phyloP scores from a whole-genome alignment of 345 rosid genomes.

The Clarkia xantiana region DNA sequence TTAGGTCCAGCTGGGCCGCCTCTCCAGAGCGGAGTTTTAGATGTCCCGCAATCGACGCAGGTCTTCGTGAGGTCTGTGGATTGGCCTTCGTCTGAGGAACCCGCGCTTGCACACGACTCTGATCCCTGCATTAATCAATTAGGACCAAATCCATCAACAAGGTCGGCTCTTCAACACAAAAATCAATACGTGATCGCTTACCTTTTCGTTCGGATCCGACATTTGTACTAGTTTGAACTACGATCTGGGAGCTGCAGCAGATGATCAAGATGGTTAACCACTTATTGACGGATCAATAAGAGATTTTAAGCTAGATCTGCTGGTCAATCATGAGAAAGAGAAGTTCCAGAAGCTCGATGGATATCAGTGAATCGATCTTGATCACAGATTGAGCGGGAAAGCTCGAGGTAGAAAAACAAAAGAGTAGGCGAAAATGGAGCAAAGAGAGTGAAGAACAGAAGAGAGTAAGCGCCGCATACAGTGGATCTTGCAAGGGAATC shows the following conservation, averaged over 20 bases:
- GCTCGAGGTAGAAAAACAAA: too few relatives aligned
- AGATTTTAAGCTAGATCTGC: too few relatives aligned
- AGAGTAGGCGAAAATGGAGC: too few relatives aligned
- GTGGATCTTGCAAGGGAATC: too few relatives aligned
- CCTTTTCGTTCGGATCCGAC: conserved; percentile 17
- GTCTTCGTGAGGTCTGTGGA: conserved; percentile 20
- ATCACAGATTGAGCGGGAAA: too few relatives aligned
- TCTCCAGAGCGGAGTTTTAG: conserved; percentile 42
- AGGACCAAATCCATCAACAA: conserved; percentile 1
- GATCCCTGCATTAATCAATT: conserved; percentile 7
- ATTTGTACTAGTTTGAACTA: not conserved
- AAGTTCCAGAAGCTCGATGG: too few relatives aligned
- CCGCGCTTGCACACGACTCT: conserved; percentile 6
- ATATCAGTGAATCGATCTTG: too few relatives aligned
- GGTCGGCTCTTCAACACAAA: not conserved
- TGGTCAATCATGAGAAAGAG: too few relatives aligned
- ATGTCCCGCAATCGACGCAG: conserved; percentile 36
- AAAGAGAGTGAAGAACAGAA: too few relatives aligned
- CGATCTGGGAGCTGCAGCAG: conserved; percentile 4
- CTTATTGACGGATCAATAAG: too few relatives aligned
- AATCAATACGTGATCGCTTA: conserved; percentile 6
- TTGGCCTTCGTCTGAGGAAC: not conserved
- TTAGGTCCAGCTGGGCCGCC: conserved; percentile 46
- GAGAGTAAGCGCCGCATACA: too few relatives aligned
- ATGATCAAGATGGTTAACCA: too few relatives aligned